phyloP scores from a whole-genome alignment of 495 filamentous ascomycete species.

The Penicillium longicatenatum region DNA sequence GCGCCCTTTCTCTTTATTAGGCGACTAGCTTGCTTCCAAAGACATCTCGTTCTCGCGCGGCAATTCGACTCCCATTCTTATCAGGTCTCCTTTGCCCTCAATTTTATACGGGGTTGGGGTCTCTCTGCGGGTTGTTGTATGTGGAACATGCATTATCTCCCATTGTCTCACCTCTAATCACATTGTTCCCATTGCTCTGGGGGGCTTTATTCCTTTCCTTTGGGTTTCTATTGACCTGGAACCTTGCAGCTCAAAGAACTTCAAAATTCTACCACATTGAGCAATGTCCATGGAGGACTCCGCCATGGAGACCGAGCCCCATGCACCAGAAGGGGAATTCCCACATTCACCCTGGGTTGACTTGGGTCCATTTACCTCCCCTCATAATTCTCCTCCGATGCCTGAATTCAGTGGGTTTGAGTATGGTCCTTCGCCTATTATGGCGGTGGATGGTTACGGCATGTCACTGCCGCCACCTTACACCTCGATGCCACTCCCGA shows the following conservation, averaged over 20 bases:
- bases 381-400: conserved; percentile 47
- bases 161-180: conserved; percentile 36
- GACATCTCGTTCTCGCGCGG: conserved; percentile 3
- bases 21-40: conserved; percentile 6
- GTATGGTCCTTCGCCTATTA: conserved; percentile 37
- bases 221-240: conserved; percentile 8
- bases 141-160: conserved; percentile 40
- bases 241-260: conserved; percentile 6
- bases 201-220: conserved; percentile 9
- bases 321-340: conserved; percentile 49
- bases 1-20: conserved; percentile 15
- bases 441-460: conserved; percentile 46
- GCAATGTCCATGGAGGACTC: conserved; percentile 25
- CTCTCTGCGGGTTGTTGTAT: conserved; percentile 8
- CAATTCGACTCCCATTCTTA: not conserved
- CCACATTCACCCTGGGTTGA: conserved; percentile 56
- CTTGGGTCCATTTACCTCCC: conserved; percentile 45
- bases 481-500: conserved; percentile 59
- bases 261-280: not conserved
- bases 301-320: conserved; percentile 49
- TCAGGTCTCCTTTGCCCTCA: conserved; percentile 3
- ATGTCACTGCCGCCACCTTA: conserved; percentile 52
- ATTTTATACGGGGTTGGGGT: conserved; percentile 20
- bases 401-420: conserved; percentile 46
- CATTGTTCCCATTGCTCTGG: conserved; percentile 25